Evolutionary conservation across 768 basidiomycete species (phyloP).

Genomic region (Mycena pura): DNA sequence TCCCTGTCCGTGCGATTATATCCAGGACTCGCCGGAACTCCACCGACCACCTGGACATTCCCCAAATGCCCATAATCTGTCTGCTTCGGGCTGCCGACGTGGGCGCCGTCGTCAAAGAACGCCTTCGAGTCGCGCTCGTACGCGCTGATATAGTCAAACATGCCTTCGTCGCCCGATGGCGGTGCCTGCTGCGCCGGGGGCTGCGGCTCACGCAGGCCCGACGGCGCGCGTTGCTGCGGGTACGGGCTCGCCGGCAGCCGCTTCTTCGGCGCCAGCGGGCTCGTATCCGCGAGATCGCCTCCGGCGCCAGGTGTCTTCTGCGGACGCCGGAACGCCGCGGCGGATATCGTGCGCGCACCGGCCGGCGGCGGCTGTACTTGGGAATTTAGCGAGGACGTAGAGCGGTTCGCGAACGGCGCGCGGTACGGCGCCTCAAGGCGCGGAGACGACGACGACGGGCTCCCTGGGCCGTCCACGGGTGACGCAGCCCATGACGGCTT

Average conservation of each 20-base stretch:
- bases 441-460: conserved; percentile 27
- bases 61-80: conserved; percentile 24
- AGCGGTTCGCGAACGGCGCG: conserved; percentile 36
- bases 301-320: conserved; percentile 36
- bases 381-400: conserved; percentile 40
- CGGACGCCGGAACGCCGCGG: conserved; percentile 74
- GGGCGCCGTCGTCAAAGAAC: conserved; percentile 22
- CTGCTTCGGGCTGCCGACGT: conserved; percentile 20
- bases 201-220: conserved; percentile 11
- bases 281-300: conserved; percentile 47
- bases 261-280: conserved; percentile 56
- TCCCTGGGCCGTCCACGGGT: not conserved
- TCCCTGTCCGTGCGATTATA: conserved; percentile 20
- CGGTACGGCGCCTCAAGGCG: conserved; percentile 34
- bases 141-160: conserved; percentile 65
- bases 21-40: conserved; percentile 17
- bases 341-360: conserved; percentile 69
- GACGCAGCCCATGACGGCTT: conserved; percentile 24
- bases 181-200: conserved; percentile 24
- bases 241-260: conserved; percentile 56
- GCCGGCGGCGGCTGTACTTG: conserved; percentile 40
- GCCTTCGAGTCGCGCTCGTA: conserved; percentile 44
- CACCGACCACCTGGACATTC: conserved; percentile 23
- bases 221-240: conserved; percentile 27
- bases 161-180: conserved; percentile 45